Evolutionary conservation across 2,329 filamentous ascomycete species (phyloP).

Genomic region (Fusarium graminum): DNA sequence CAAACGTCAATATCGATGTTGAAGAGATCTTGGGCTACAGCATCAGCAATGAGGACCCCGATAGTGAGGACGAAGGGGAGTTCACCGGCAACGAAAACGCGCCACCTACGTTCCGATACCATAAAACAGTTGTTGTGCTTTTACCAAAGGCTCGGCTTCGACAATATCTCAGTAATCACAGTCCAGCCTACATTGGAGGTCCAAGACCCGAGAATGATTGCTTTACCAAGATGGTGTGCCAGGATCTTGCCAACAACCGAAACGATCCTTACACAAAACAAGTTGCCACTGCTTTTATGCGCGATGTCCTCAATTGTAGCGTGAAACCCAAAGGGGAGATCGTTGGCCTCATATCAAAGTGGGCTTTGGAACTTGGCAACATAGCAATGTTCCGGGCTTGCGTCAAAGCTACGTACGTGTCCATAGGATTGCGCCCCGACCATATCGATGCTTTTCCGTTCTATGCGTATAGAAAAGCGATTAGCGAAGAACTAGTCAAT

Average conservation of each 20-base stretch:
- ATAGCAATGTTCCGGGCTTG: not conserved
- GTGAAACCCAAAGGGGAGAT: not conserved
- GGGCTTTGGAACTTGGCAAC: slow-evolving; percentile 20
- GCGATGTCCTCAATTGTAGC: not conserved
- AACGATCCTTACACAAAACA: not conserved
- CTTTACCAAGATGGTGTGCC: slow-evolving; percentile 12
- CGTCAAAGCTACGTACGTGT: not conserved
- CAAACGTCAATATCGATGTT: not conserved
- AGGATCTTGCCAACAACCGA: slow-evolving; percentile 9
- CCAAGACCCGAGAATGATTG: not conserved
- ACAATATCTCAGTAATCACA: not conserved
- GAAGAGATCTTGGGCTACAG: slow-evolving; percentile 15
- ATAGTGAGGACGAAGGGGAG: slow-evolving; percentile 14
- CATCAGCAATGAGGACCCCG: not conserved
- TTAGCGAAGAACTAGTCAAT: not conserved
- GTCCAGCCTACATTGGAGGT: rapidly evolving
- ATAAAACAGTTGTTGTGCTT: slow-evolving; percentile 22
- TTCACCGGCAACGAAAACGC: slow-evolving; percentile 13
- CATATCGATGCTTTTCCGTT: too few relatives aligned
- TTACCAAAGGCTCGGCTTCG: slow-evolving; percentile 5
- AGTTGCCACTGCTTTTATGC: slow-evolving; percentile 6
- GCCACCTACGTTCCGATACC: slow-evolving; percentile 7
- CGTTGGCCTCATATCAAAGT: slow-evolving; percentile 7
- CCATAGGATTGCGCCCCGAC: not conserved
- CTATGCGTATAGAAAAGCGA: not conserved